Evolutionary conservation across 495 filamentous ascomycete genomes (phyloP), one percentile per base, ranked within the genome.

Genomic region (Podospora australis): DNA sequence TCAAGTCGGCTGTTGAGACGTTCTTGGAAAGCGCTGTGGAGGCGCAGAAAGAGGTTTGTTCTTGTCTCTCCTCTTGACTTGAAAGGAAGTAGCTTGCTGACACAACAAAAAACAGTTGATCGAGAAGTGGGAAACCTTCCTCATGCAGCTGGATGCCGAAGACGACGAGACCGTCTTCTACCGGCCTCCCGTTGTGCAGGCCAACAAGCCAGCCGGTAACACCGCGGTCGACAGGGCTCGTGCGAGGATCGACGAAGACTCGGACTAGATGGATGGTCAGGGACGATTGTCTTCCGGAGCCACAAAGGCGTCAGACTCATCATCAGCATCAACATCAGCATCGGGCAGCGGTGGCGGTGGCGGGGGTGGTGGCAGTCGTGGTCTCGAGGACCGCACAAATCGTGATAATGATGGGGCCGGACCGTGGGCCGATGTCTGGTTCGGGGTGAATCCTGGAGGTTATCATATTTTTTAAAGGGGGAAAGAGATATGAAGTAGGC

Each of bases 41-140:
- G 70, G 94, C 88, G 44, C 92, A 98, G 72, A 98, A 98, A 70
- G 92, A 98, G 84, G 92, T 91, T 65, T 60, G 79, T 67, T 20
- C 22, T 24, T 41, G 2, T 36, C 13, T 10, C n/a, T 2, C 32
- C 30, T 17, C 13, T 36, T 2, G 3, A 36, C 19, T 6, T 36
- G 32, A 16, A 3, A 16, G n/a, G n/a, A 36, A 30, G 6, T 30
- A 40, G 16, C 10, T 39, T 39, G 36, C 3, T 9, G n/a, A 19
- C 3, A 21, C 7, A 7, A 11, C 66, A 52, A 2, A 25, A 20
- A 8, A 14, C 57, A 98, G 92, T 77, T 98, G 57, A 98, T 98
- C 56, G 92, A 98, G 64, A 78, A 96, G 25, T 98, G 92, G 92
- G 92, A 98, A 65, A 96, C 92, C 2, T 98, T 94, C 74, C 74